A percentile compares a stretch with the other conserved stretches of the same genome.
Conservation (phyloP, 805 yeast species). For the Lachancea thermotolerans region DNA sequence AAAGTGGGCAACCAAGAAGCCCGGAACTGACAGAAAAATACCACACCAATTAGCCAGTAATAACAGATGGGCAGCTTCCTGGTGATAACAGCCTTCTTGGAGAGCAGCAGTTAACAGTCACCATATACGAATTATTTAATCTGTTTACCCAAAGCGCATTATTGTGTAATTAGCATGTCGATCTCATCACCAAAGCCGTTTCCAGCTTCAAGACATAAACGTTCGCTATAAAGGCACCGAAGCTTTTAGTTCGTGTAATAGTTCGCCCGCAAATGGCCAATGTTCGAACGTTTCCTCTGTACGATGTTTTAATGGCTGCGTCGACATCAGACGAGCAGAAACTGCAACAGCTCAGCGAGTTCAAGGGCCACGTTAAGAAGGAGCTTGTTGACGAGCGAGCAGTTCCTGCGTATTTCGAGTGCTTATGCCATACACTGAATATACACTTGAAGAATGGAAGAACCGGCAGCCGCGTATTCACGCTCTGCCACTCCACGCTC, state of each 20-base stretch:
- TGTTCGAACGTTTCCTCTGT: conserved; percentile 1
- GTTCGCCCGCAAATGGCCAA: not conserved
- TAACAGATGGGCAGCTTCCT: too few relatives aligned
- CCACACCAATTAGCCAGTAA: too few relatives aligned
- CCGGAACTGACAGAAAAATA: too few relatives aligned
- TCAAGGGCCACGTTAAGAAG: conserved; percentile 33
- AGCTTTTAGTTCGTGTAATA: not conserved
- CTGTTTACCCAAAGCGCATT: not conserved
- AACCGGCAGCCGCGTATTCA: not conserved
- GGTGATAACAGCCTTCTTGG: too few relatives aligned
- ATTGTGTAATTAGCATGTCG: not conserved
- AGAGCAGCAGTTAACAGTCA: not conserved
- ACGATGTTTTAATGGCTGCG: not conserved
- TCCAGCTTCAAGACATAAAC: too few relatives aligned
- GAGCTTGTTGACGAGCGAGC: conserved; percentile 24
- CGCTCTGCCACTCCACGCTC: conserved; percentile 33
- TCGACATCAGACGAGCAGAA: conserved; percentile 11
- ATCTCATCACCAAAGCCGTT: not conserved
- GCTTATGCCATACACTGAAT: conserved; percentile 15
- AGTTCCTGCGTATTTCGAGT: conserved; percentile 22
- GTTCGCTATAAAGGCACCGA: too few relatives aligned
- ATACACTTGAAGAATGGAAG: not conserved
- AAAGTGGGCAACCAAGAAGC: too few relatives aligned
- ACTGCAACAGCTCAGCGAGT: conserved; percentile 17
- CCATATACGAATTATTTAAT: not conserved